Evolutionary conservation across 2,329 filamentous ascomycete genomes (phyloP), one percentile per base, ranked within the genome.

Genomic region (Zymoseptoria brevis): DNA sequence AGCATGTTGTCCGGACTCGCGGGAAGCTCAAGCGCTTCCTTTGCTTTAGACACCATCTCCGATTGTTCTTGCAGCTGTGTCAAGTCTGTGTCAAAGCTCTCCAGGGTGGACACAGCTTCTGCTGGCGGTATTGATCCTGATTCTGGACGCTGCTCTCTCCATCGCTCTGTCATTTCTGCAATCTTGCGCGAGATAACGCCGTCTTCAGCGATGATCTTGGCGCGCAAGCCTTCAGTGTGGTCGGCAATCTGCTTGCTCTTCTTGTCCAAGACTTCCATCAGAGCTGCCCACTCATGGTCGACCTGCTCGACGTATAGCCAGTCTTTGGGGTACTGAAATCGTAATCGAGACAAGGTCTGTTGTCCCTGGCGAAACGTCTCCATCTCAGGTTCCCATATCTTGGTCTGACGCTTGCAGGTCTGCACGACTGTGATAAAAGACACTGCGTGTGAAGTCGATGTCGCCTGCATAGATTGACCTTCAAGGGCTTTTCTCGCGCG

Each of bases 351-450:
- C 41, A 99, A 82, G 0, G 92, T 96, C 19, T 91, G 94, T 75
- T 97, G 91, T 56, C 95, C 94, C 75, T 97, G 92, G 29, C 91
- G 86, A 79, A 99, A 99, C 53, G 90, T 88, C 69, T 96, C 92
- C 49, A 99, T 90, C 73, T 99, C 94, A 0, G 93, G 93, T 6
- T 90, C 91, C 94, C 94, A 99, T 3, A 87, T 79, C 74, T 91
- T 93, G 55, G 95, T 92, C 72, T 95, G 95, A 54, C 91, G 87
- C 78, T 95, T 96, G 77, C 91, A 96, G 70, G 90, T 90, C 76
- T 99, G 94, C 4, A 99, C 94, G 57, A 93, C 92, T 0, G 95
- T 99, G 71, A 99, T 99, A 75, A 99, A 99, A 45, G 94, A 90
- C 3, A 99, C 95, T 22, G 95, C 94, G 72, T 97, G 92, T 0